These are phyloP conservation scores for Capronia americana DNA, from an alignment of 2,329 filamentous ascomycete genomes.

Conservation along the genomic window DNA sequence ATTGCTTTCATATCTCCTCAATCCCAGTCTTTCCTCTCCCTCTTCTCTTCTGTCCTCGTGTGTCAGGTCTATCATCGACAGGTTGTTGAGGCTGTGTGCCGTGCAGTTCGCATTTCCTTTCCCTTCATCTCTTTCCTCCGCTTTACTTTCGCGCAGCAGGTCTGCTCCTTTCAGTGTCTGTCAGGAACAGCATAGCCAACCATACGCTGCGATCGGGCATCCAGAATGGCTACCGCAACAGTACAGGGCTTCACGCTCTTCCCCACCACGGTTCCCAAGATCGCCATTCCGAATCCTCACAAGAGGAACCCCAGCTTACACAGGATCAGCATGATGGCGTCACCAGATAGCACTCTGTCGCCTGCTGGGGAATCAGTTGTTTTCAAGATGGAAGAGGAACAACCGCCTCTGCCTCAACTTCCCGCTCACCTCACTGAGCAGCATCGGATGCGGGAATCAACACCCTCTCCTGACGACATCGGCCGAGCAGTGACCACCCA, in stretches of 20 bases:
- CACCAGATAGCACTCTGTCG: slow-evolving; percentile 27
- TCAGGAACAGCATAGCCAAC: slow-evolving; percentile 13
- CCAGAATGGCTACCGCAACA: slow-evolving; percentile 28
- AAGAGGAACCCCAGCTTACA: slow-evolving; percentile 38
- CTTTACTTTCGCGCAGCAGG: slow-evolving; percentile 28
- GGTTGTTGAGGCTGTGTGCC: slow-evolving; percentile 24
- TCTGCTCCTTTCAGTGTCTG: slow-evolving; percentile 25
- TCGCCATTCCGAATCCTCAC: slow-evolving; percentile 38
- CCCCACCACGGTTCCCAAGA: slow-evolving; percentile 36
- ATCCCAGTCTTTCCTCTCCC: slow-evolving; percentile 16
- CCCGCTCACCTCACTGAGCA: slow-evolving; percentile 16
- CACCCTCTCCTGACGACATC: slow-evolving; percentile 36
- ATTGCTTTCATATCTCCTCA: slow-evolving; percentile 17
- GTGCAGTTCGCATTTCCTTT: slow-evolving; percentile 18
- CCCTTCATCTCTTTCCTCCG: slow-evolving; percentile 21
- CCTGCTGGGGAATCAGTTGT: slow-evolving; percentile 30
- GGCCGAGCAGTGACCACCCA: slow-evolving; percentile 38
- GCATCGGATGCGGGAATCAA: slow-evolving; percentile 16
- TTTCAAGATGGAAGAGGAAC: slow-evolving; percentile 33
- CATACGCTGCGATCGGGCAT: slow-evolving; percentile 19
- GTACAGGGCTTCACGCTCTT: slow-evolving; percentile 36
- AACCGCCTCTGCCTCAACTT: slow-evolving; percentile 26
- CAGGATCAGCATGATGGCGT: slow-evolving; percentile 28
- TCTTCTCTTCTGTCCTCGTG: slow-evolving; percentile 24
- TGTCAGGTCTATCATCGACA: slow-evolving; percentile 26